phyloP scores from a whole-genome alignment of 75 land plant species.

The Adiantum capillusveneris region DNA sequence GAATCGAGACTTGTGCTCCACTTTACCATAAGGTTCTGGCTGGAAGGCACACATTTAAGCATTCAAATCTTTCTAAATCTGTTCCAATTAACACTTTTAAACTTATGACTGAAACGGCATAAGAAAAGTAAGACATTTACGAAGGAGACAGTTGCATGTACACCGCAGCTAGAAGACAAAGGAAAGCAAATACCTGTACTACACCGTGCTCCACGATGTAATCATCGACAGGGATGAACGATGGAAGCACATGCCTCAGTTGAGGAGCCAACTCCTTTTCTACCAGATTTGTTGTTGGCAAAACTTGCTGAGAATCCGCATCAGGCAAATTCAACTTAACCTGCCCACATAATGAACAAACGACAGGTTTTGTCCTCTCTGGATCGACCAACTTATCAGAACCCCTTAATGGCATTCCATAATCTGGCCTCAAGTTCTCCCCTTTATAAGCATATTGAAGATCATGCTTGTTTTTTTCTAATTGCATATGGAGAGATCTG shows the following conservation, averaged over 20 bases:
- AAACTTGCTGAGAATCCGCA: neutral
- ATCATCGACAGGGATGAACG: slow-evolving; percentile 36
- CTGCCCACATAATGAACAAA: slow-evolving; percentile 22
- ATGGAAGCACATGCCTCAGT: slow-evolving; percentile 14
- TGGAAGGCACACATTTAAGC: neutral
- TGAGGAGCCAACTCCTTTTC: slow-evolving; percentile 7
- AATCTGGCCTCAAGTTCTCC: neutral
- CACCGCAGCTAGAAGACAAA: no score
- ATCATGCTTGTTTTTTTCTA: no score
- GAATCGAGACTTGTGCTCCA: slow-evolving; percentile 29
- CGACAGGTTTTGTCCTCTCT: neutral
- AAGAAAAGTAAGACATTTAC: neutral
- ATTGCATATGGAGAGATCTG: neutral
- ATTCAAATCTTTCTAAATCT: neutral
- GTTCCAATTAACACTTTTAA: neutral
- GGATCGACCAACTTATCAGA: neutral
- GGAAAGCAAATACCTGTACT: slow-evolving; percentile 24
- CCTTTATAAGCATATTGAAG: no score
- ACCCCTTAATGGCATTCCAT: neutral
- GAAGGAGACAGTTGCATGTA: neutral
- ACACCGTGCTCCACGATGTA: slow-evolving; percentile 27
- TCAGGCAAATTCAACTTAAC: slow-evolving; percentile 1
- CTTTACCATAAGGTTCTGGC: slow-evolving; percentile 14
- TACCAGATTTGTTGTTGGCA: neutral
- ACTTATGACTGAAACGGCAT: neutral